A percentile compares a stretch with the other conserved stretches of the same genome.
phyloP scores from a whole-genome alignment of 2,329 filamentous ascomycete genomes.

The Arthroderma sp. region DNA sequence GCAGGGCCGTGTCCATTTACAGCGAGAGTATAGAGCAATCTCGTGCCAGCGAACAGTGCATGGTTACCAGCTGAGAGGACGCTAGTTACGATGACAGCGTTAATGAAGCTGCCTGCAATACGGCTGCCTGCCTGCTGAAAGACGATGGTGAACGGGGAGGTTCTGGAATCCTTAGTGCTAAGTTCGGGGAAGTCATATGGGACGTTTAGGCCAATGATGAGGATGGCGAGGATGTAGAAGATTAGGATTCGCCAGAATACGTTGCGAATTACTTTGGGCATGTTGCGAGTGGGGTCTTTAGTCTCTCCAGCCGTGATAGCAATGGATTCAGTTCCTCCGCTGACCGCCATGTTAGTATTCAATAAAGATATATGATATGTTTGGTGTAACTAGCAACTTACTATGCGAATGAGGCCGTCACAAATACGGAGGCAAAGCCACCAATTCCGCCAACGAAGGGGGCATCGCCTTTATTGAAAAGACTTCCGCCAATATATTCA shows the following conservation, averaged over 20 bases:
- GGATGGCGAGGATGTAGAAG: slow-evolving; percentile 42
- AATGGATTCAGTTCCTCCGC: slow-evolving; percentile 51
- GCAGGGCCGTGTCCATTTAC: slow-evolving; percentile 45
- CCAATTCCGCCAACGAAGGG: slow-evolving; percentile 55
- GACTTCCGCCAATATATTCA: slow-evolving; percentile 46
- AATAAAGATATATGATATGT: neutral
- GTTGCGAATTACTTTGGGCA: slow-evolving; percentile 53
- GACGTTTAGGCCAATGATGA: slow-evolving; percentile 48
- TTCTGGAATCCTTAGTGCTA: slow-evolving; percentile 32
- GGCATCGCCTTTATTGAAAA: slow-evolving; percentile 48
- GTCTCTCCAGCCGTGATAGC: slow-evolving; percentile 57
- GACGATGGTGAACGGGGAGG: slow-evolving; percentile 49
- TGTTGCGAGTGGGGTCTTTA: slow-evolving; percentile 47
- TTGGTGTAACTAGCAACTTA: slow-evolving; percentile 17
- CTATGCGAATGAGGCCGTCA: slow-evolving; percentile 51
- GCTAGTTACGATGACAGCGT: slow-evolving; percentile 49
- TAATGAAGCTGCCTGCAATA: slow-evolving; percentile 47
- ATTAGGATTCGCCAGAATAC: slow-evolving; percentile 53
- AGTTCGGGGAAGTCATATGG: slow-evolving; percentile 44
- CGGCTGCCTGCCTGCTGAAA: slow-evolving; percentile 47
- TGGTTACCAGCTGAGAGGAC: slow-evolving; percentile 50
- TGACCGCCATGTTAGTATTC: slow-evolving; percentile 13
- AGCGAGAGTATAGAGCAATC: slow-evolving; percentile 47
- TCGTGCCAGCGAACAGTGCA: slow-evolving; percentile 45
- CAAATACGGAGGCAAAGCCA: slow-evolving; percentile 53